Conservation (phyloP, 2,329 filamentous ascomycete genomes). For the Aureobasidium sp. region DNA sequence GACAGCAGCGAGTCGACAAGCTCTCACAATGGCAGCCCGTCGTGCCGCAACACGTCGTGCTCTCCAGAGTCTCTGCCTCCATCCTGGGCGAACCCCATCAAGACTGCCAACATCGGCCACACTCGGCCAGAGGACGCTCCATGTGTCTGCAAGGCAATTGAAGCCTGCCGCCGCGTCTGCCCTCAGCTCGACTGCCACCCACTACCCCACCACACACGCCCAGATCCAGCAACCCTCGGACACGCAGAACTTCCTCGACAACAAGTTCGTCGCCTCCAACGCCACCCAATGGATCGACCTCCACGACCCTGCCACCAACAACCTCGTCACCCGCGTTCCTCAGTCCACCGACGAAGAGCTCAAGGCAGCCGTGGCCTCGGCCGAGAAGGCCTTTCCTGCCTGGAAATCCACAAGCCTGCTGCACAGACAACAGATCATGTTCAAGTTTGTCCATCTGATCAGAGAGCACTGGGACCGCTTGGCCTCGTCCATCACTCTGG, state of each 20-base stretch:
- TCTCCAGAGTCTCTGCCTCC: slow-evolving; percentile 35
- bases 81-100: slow-evolving; percentile 30
- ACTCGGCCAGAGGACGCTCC: slow-evolving; percentile 42
- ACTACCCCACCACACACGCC: slow-evolving; percentile 66
- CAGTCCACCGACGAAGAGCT: slow-evolving; percentile 72
- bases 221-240: slow-evolving; percentile 60
- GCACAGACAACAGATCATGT: slow-evolving; percentile 73
- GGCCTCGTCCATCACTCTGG: slow-evolving; percentile 76
- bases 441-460: slow-evolving; percentile 70
- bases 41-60: slow-evolving; percentile 37
- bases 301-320: slow-evolving; percentile 73
- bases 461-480: slow-evolving; percentile 79
- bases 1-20: background rate
- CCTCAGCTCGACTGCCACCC: slow-evolving; percentile 42
- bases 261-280: slow-evolving; percentile 54
- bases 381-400: slow-evolving; percentile 62
- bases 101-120: slow-evolving; percentile 31
- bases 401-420: slow-evolving; percentile 67
- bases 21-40: slow-evolving; percentile 38
- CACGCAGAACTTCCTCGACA: slow-evolving; percentile 77
- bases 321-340: slow-evolving; percentile 71
- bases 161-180: slow-evolving; percentile 41
- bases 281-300: slow-evolving; percentile 67
- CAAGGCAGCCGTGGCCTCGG: slow-evolving; percentile 63
- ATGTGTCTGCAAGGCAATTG: slow-evolving; percentile 50